Evolutionary conservation across 2,329 filamentous ascomycete genomes (phyloP), one percentile per base, ranked within the genome.

Genomic region (Sporothrix dimorphospora): DNA sequence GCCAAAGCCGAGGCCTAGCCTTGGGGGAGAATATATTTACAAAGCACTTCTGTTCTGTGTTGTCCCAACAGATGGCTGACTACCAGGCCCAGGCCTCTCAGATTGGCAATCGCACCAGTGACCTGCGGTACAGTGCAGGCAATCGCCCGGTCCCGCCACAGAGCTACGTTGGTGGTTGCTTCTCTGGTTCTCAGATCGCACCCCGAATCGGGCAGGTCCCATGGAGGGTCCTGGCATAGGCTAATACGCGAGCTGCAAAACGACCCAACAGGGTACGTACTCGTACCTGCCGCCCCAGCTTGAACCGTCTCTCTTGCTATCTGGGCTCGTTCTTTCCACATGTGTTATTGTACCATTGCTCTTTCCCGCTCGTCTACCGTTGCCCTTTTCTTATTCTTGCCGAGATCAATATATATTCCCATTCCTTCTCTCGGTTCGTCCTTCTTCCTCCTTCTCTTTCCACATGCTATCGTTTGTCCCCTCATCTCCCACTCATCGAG

Each of bases 201-300:
- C 65, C 8, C 45, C 45, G 38, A 51, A 51, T 67, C 24, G 19
- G 65, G 65, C 27, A 67, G 65, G 65, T 67, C 61, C 65, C 45
- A 49, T 30, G 47, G 19, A 68, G 2, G 42, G 11, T 24, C 65
- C 45, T 40, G n/a, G 16, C 30, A 38, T 38, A 9, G 51, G n/a
- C 51, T 55, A 66, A 40, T 34, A 45, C n/a, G 42, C 42, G 8
- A 30, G 6, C 24, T 30, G 2, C 21, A 12, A 47, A 24, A 7
- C n/a, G 42, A 49, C 11, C 24, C 19, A 11, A 45, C 34, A 24
- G 34, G 38, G 6, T 34, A 8, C 14, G 12, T 66, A 4, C 27
- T 53, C 45, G 47, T 40, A n/a, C 30, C n/a, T 68, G 45, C 65
- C 65, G 16, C n/a, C n/a, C 21, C 21, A 12, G 21, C 38, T 27